Percentiles rank a stretch among this genome's conserved stretches.
Evolutionary conservation across 2,329 filamentous ascomycete species (phyloP).

Genomic region (Trichoderma cornu-damae): DNA sequence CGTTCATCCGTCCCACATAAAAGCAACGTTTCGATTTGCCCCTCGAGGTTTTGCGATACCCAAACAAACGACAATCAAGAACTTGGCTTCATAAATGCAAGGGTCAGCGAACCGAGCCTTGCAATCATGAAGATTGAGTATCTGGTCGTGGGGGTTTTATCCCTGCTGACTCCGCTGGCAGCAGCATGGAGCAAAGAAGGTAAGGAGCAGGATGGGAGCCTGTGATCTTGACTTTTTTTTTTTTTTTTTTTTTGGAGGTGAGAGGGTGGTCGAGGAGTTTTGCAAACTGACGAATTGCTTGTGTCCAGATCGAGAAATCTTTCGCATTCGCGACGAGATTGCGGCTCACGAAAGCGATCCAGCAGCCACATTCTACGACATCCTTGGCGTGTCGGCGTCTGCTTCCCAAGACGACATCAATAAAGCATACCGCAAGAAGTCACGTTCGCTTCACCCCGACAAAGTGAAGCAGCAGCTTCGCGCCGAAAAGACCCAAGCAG

Average conservation of each 20-base stretch:
- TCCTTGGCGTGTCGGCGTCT: slow-evolving; percentile 68
- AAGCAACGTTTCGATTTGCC: slow-evolving; percentile 12
- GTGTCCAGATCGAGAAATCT: slow-evolving; percentile 91
- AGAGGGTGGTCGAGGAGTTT: not conserved
- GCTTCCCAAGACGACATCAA: slow-evolving; percentile 84
- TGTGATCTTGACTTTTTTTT: not conserved
- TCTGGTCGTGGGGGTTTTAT: slow-evolving; percentile 63
- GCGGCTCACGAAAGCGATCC: slow-evolving; percentile 67
- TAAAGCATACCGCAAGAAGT: slow-evolving; percentile 89
- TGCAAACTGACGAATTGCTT: not conserved
- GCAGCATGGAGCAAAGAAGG: slow-evolving; percentile 85
- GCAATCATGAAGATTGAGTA: slow-evolving; percentile 66
- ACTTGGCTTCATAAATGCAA: slow-evolving; percentile 9
- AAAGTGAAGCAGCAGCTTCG: slow-evolving; percentile 85
- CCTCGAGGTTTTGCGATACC: not conserved
- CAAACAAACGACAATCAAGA: slow-evolving; percentile 1
- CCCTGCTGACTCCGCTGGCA: slow-evolving; percentile 60
- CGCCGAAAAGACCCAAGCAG: slow-evolving; percentile 58
- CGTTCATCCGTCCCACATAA: slow-evolving; percentile 15
- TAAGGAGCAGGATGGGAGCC: slow-evolving; percentile 33
- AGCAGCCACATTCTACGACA: slow-evolving; percentile 88
- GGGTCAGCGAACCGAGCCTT: slow-evolving; percentile 25
- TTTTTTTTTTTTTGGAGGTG: not conserved
- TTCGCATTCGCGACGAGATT: slow-evolving; percentile 87
- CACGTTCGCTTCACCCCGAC: slow-evolving; percentile 81